Percentiles rank a stretch among this genome's conserved stretches.
These are phyloP conservation scores for Orychophragmus violaceus DNA, from an alignment of 345 rosid species.

Conservation along the genomic window DNA sequence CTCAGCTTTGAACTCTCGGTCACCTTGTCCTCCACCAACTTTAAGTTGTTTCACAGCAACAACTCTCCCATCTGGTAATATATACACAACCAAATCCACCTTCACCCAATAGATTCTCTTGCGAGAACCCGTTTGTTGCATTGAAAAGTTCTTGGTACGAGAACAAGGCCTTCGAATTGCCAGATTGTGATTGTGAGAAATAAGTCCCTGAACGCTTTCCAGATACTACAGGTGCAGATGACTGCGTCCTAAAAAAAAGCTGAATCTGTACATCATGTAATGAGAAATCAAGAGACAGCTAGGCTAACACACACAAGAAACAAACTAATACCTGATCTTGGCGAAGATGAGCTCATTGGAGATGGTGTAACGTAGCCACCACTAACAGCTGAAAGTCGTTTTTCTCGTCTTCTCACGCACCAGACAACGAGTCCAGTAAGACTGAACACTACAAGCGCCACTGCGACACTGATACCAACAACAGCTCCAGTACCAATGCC, in stretches of 20 bases:
- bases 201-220: neutral
- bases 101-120: slow-evolving; percentile 79
- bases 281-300: neutral
- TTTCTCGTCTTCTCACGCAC: slow-evolving; percentile 58
- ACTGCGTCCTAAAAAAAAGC: neutral
- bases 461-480: slow-evolving; percentile 48
- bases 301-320: neutral
- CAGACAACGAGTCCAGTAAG: slow-evolving; percentile 48
- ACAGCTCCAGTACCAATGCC: slow-evolving; percentile 48
- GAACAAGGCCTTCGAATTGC: slow-evolving; percentile 69
- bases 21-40: slow-evolving; percentile 85
- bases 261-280: neutral
- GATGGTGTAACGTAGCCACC: slow-evolving; percentile 63
- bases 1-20: slow-evolving; percentile 86
- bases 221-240: neutral
- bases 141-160: slow-evolving; percentile 57
- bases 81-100: slow-evolving; percentile 95
- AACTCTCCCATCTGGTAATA: slow-evolving; percentile 86
- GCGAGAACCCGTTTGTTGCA: slow-evolving; percentile 78
- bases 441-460: slow-evolving; percentile 50
- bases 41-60: slow-evolving; percentile 91
- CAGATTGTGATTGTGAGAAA: slow-evolving; percentile 46
- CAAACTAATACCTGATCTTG: slow-evolving; percentile 56
- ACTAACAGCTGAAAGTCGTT: slow-evolving; percentile 40
- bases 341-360: slow-evolving; percentile 49